Conservation (phyloP, 2,329 filamentous ascomycete species). For the Trichoderma asperellum region DNA sequence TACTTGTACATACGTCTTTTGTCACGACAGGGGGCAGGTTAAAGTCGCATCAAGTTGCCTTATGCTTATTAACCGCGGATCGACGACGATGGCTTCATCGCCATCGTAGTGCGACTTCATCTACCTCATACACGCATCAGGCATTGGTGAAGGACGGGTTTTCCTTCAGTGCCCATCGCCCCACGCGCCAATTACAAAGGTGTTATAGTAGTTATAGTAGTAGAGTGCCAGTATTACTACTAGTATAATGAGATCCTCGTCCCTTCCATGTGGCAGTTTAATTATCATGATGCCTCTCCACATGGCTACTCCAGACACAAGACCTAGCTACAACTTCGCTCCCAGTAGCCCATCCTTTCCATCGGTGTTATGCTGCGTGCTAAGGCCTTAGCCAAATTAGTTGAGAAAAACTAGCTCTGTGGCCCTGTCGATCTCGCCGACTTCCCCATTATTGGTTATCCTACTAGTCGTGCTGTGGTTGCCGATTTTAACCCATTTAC, state of each 20-base stretch:
- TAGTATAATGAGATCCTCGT: background rate
- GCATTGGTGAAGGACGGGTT: background rate
- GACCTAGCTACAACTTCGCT: conserved; percentile 12
- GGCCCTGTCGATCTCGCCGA: conserved; percentile 24
- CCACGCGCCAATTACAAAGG: background rate
- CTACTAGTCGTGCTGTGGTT: background rate
- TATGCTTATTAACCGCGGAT: background rate
- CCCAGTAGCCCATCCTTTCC: background rate
- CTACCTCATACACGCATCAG: background rate
- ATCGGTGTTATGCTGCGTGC: background rate
- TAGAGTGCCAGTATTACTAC: background rate
- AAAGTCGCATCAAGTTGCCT: conserved; percentile 18
- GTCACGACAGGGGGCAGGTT: conserved; percentile 7
- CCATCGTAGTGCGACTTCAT: background rate
- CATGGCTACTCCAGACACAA: conserved; percentile 13
- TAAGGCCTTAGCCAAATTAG: conserved; percentile 15
- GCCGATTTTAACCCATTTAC: background rate
- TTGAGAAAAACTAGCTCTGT: conserved; percentile 2
- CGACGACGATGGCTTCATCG: background rate
- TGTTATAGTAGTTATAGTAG: background rate
- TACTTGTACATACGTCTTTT: background rate
- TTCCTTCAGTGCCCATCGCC: background rate
- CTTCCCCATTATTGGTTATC: background rate
- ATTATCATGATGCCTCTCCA: conserved; percentile 13
- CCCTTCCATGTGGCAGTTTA: background rate